Evolutionary conservation across 2,329 filamentous ascomycete species (phyloP).

Genomic region (Pseudogymnoascus sp.): DNA sequence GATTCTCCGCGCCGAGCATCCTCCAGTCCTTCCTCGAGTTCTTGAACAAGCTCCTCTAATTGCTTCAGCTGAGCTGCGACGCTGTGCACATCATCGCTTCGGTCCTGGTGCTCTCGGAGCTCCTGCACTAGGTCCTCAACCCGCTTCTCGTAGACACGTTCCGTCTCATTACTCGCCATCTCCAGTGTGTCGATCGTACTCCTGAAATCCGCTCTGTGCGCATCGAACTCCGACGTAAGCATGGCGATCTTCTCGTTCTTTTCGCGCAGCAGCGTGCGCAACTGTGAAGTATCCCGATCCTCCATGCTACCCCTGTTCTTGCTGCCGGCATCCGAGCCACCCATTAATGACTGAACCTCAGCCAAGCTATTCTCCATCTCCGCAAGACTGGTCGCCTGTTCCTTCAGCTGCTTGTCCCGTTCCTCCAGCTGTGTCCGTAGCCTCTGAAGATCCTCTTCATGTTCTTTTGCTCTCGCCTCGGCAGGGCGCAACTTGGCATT

Average conservation of each 20-base stretch:
- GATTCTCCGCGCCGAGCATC: conserved; percentile 90
- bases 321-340: conserved; percentile 40
- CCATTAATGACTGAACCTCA: conserved; percentile 71
- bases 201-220: conserved; percentile 88
- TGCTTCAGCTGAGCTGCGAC: conserved; percentile 90
- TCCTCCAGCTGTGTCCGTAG: conserved; percentile 70
- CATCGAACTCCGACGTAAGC: conserved; percentile 89
- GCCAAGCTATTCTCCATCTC: conserved; percentile 86
- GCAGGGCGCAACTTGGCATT: conserved; percentile 42
- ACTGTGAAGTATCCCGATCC: conserved; percentile 64
- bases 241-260: conserved; percentile 96
- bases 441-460: conserved; percentile 62
- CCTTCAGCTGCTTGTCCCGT: conserved; percentile 76
- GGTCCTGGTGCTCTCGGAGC: conserved; percentile 70
- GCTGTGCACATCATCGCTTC: conserved; percentile 80
- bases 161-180: conserved; percentile 89
- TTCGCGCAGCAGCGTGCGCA: conserved; percentile 77
- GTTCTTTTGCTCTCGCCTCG: conserved; percentile 32
- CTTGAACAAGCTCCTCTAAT: conserved; percentile 89
- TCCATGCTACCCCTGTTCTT: conserved; percentile 43
- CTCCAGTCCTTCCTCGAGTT: conserved; percentile 92
- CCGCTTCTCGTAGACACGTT: conserved; percentile 90
- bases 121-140: conserved; percentile 81
- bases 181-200: conserved; percentile 96
- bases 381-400: conserved; percentile 70